These are phyloP conservation scores for Clarireedia sp. DNA, from an alignment of 2,329 filamentous ascomycete species.

Conservation along the genomic window DNA sequence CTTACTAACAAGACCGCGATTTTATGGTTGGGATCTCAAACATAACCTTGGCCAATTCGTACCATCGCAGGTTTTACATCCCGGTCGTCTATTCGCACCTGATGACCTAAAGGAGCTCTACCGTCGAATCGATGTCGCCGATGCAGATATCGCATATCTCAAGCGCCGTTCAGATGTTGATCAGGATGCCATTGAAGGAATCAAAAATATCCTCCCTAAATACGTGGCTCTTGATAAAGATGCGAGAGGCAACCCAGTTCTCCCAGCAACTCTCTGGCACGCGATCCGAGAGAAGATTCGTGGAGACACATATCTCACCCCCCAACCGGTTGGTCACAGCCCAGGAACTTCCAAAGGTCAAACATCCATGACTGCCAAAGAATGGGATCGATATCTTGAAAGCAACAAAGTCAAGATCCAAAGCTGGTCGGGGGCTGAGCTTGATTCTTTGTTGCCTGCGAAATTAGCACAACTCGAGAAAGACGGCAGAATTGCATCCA, in stretches of 20 bases:
- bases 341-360: background rate
- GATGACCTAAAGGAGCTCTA: conserved; percentile 19
- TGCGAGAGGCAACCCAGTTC: conserved; percentile 42
- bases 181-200: conserved; percentile 29
- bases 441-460: conserved; percentile 17
- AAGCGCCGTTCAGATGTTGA: conserved; percentile 16
- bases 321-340: background rate
- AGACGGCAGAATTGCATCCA: conserved; percentile 17
- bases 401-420: conserved; percentile 8
- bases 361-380: background rate
- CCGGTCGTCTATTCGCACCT: background rate
- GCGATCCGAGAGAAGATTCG: conserved; percentile 51
- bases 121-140: conserved; percentile 16
- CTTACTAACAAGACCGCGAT: no score
- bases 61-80: conserved; percentile 3
- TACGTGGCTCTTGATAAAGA: conserved; percentile 47
- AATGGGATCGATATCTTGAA: conserved; percentile 10
- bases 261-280: conserved; percentile 57
- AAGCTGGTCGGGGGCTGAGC: conserved; percentile 10
- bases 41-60: conserved; percentile 2
- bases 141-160: conserved; percentile 18
- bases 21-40: conserved; percentile 3
- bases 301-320: conserved; percentile 22
- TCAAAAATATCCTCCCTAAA: conserved; percentile 47
- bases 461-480: conserved; percentile 11